Evolutionary conservation across 169 alveolate genomes (phyloP), one percentile per base, ranked within the genome.

Genomic region (Plasmodium ovale): DNA sequence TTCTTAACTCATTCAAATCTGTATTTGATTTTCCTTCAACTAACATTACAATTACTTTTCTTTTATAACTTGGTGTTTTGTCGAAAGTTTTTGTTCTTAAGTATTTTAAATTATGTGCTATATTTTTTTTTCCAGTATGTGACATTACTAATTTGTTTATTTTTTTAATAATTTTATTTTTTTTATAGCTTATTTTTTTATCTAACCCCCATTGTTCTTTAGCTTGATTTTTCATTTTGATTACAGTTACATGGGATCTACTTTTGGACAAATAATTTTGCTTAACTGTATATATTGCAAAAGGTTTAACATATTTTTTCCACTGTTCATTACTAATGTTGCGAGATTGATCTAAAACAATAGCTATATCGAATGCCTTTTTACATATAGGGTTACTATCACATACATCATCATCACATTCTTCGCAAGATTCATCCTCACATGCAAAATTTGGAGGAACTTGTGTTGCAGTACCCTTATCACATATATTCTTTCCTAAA

Each of bases 291-390:
- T 60, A 0, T 62, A 19, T 64, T 1, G 65, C 31, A 67, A 77
- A 77, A 7, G 73, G 88, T 25, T 67, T 77, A 37, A 77, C 69
- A 67, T 77, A 77, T 23, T 7, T 47, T 35, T 60, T 77, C 88
- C 88, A 77, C 35, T 77, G 88, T 3, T 60, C 73, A 21, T 62
- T 77, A 35, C 59, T 60, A 35, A 77, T 77, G 51, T 39, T 49
- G n/a, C 74, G 25, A 3, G 88, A 77, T 62, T 77, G 88, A 77
- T 77, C 88, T 77, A 77, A 19, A 19, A 64, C 79, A 21, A 77
- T 64, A 39, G 74, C 88, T 60, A 77, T 77, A 53, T 77, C 88
- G 29, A 77, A 60, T 42, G 64, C 67, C 33, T 77, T 77, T 62
- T 60, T 77, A 77, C 88, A 77, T 64, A 53, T 12, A 3, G 74